Evolutionary conservation across 306 rosid genomes (phyloP), one percentile per base, ranked within the genome.

Genomic region (Ormosia semicastrata): DNA sequence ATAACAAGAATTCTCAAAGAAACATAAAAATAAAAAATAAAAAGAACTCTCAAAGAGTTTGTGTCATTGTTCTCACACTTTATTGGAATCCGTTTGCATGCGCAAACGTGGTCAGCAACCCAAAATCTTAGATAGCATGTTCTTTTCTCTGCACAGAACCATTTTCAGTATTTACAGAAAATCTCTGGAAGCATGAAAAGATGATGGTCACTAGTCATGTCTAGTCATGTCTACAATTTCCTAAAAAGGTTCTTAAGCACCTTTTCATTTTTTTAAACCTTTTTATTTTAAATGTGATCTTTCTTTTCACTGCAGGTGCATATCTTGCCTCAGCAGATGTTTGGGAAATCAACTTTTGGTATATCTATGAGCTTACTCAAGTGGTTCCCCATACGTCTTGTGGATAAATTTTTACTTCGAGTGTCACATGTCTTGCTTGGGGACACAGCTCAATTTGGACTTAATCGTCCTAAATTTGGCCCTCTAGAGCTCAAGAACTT

Each of bases 311-410:
- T 41, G 60, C 77, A 94, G 98, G 92, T 94, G 82, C 98, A 94
- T 81, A 86, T 94, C 36, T 80, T 94, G 84, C 98, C 98, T 10
- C 97, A 88, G 64, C 88, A 89, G 81, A 92, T 94, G 84, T 62
- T 94, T n/a, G 98, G 98, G 84, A 89, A 85, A 88, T 94, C 98
- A 71, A 94, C 97, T 6, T 94, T 94, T 86, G 91, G 92, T 41
- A 73, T 92, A 63, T 88, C 92, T 7, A 92, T 90, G 92, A 81
- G 84, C 52, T 85, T 94, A 72, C 86, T 89, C 2, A 94, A 86
- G 82, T 88, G 94, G 91, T 71, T 94, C 9, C 95, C 97, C 4
- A 12, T 89, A 79, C 62, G 86, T 6, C 7, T 92, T 44, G 98
- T 90, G 80, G 98, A 94, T 85, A 84, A 74, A 14, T 82, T 94